These are phyloP conservation scores for Primulina huaijiensis DNA, from an alignment of 257 asterid genomes.

Conservation along the genomic window DNA sequence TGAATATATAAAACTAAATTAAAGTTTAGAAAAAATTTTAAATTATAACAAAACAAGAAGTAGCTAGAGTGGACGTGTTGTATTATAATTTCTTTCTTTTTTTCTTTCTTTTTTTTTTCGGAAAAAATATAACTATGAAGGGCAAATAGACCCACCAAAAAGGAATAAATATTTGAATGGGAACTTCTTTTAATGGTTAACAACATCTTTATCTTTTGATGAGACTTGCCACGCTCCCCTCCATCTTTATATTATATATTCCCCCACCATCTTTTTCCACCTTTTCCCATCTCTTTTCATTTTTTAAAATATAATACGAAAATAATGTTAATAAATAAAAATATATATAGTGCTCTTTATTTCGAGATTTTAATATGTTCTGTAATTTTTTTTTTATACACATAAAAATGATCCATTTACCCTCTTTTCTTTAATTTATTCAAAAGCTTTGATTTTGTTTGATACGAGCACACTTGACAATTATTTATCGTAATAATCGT, in stretches of 20 bases:
- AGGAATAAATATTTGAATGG: constrained; percentile 43
- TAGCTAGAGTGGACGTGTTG: too few species aligned
- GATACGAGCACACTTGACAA: constrained; percentile 1
- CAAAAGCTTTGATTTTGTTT: constrained; percentile 11
- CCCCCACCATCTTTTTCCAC: constrained; percentile 35
- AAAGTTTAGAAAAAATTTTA: too few species aligned
- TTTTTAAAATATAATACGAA: constrained; percentile 17
- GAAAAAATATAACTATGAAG: constrained; percentile 24
- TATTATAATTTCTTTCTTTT: too few species aligned
- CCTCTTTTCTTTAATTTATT: constrained; percentile 8
- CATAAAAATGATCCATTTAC: constrained; percentile 12
- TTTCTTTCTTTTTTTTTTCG: too few species aligned
- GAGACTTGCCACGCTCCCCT: constrained; percentile 39
- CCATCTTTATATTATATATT: constrained; percentile 32
- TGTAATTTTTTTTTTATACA: constrained; percentile 15
- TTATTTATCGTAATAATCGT: background rate
- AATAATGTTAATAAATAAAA: background rate
- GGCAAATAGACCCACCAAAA: constrained; percentile 47
- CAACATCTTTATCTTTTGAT: constrained; percentile 48
- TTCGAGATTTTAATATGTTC: background rate
- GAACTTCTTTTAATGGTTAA: constrained; percentile 72
- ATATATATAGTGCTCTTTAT: background rate
- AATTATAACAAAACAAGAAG: too few species aligned
- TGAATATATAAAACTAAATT: too few species aligned
- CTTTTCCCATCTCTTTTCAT: constrained; percentile 23